phyloP scores from a whole-genome alignment of 108 stramenopile species.

The Conticribra guillardii region DNA sequence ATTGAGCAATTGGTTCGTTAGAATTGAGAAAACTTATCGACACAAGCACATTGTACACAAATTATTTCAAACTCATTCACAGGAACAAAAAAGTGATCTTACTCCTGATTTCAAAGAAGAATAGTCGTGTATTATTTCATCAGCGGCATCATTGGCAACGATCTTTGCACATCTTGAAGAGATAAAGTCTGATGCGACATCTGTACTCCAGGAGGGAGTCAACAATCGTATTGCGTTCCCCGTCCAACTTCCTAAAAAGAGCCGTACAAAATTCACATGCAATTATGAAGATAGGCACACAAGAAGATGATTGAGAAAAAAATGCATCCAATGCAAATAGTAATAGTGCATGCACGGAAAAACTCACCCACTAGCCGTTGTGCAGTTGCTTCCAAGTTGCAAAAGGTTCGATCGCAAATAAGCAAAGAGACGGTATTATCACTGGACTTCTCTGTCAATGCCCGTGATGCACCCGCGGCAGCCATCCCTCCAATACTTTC shows the following conservation, averaged over 20 bases:
- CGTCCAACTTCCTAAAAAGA: conserved; percentile 79
- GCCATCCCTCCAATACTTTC: conserved; percentile 90
- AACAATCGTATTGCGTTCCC: conserved; percentile 78
- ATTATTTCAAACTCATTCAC: no score
- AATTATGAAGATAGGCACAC: no score
- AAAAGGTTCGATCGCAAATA: conserved; percentile 89
- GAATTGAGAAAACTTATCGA: no score
- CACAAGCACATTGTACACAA: no score
- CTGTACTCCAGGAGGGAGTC: conserved; percentile 83
- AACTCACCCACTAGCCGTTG: conserved; percentile 69
- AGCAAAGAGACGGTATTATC: conserved; percentile 55
- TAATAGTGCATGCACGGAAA: no score
- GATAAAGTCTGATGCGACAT: conserved; percentile 81
- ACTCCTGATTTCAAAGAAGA: conserved; percentile 79
- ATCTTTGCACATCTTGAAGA: conserved; percentile 82
- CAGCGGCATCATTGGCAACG: conserved; percentile 84
- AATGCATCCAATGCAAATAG: no score
- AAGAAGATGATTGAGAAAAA: no score
- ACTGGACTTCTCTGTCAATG: conserved; percentile 31
- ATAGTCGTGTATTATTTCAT: conserved; percentile 83
- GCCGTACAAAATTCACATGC: no score
- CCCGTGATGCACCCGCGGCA: conserved; percentile 74
- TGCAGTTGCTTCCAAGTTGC: conserved; percentile 84
- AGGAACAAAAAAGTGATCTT: background rate
- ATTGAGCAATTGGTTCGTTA: no score